phyloP scores from a whole-genome alignment of 306 rosid genomes.

The Corylus avellana region DNA sequence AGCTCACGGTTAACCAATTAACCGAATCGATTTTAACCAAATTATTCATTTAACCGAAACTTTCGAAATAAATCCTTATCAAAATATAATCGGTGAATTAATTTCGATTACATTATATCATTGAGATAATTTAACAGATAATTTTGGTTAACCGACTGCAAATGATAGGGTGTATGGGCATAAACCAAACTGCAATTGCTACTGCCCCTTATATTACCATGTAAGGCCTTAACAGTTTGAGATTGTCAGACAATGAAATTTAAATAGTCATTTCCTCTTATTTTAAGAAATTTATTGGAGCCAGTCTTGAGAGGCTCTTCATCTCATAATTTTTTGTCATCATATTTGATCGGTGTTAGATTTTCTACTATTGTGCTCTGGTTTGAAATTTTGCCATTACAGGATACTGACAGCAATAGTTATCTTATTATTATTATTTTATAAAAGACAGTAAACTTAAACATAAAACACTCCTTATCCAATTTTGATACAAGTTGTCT shows the following conservation, averaged over 20 bases:
- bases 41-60: too few species aligned
- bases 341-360: background rate
- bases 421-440: background rate
- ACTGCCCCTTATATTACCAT: background rate
- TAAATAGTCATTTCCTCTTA: background rate
- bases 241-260: background rate
- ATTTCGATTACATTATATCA: too few species aligned
- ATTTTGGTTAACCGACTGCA: background rate
- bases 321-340: background rate
- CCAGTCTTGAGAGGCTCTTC: slow-evolving; percentile 13
- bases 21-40: too few species aligned
- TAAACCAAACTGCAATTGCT: background rate
- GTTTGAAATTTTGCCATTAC: background rate
- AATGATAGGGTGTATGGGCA: background rate
- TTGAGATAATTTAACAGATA: too few species aligned
- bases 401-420: background rate
- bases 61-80: too few species aligned
- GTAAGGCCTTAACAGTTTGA: background rate
- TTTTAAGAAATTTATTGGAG: background rate
- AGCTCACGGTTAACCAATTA: too few species aligned
- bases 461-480: background rate
- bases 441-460: background rate
- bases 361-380: background rate
- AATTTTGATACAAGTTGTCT: slow-evolving; percentile 54
- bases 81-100: too few species aligned